These are phyloP conservation scores for Suhomyces ambrosiae DNA, from an alignment of 1,139 yeast species.

Conservation along the genomic window DNA sequence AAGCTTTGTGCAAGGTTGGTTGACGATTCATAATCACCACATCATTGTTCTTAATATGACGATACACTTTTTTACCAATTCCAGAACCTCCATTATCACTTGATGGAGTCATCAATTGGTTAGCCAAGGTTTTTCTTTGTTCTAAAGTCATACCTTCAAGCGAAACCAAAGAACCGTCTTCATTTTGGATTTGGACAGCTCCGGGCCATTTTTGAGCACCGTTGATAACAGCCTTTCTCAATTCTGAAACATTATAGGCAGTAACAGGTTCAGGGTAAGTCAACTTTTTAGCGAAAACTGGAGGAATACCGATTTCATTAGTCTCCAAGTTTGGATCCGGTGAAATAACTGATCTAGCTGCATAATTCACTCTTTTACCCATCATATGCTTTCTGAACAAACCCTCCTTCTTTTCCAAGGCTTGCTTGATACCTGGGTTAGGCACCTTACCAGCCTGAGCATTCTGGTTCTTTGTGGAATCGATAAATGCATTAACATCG, in stretches of 20 bases:
- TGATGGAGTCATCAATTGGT: constrained; percentile 84
- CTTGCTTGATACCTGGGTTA: constrained; percentile 95
- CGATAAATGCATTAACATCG: constrained; percentile 92
- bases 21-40: constrained; percentile 98
- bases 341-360: constrained; percentile 98
- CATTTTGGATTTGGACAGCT: constrained; percentile 93
- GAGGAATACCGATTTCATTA: constrained; percentile 98
- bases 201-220: constrained; percentile 99
- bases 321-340: constrained; percentile 99
- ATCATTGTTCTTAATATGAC: constrained; percentile 94
- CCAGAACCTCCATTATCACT: constrained; percentile 40
- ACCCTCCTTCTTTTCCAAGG: constrained; percentile 98
- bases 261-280: constrained; percentile 99
- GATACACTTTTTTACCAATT: constrained; percentile 85
- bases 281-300: constrained; percentile 92
- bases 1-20: constrained; percentile 98
- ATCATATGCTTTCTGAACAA: constrained; percentile 98
- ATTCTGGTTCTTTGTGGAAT: constrained; percentile 84
- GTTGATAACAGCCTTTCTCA: constrained; percentile 92
- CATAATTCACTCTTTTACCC: constrained; percentile 99
- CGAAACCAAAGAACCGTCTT: constrained; percentile 87
- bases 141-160: constrained; percentile 87
- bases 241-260: constrained; percentile 83
- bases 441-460: constrained; percentile 72
- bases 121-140: constrained; percentile 95